Base-by-base conservation (phyloP, 192 early-diverging fungal genomes). In the Obelidium mucronatum region DNA sequence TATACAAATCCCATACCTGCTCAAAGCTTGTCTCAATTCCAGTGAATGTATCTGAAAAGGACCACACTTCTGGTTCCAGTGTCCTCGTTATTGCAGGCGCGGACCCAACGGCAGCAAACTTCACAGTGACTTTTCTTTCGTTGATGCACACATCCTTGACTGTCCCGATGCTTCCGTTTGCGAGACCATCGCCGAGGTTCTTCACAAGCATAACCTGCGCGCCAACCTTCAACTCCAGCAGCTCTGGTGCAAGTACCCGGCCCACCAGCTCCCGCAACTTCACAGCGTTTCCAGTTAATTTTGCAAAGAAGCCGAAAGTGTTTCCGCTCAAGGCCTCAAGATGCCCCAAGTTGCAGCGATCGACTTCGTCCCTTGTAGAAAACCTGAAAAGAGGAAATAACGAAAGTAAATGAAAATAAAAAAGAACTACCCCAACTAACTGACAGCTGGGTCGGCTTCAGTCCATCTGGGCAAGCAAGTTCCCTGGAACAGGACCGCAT, bases 201-300 rank as follows among this genome's bases (percentile, higher is more conserved):
- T 85, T 84, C 67, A 83, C 73, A 26, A 97, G 80, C 93, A 95
- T 95, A 1, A 97, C 96, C 74, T 96, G 95, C 4, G 94, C 92
- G 54, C 87, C 74, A 17, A 78, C 31, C 80, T 94, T 95, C 26
- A 97, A 76, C 54, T 86, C 82, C 13, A 97, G 81, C 22, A 74
- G 55, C 2, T 76, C 56, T 0, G 90, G 93, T 0, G 93, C 92
- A 30, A 84, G 74, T 70, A 88, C 88, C 1, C 74, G 67, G 36
- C 84, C 82, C 0, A 84, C 73, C n/a, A 69, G 30, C 65, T 65
- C 75, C 17, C n/a, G 35, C 6, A 52, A 8, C 24, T 26, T 11
- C 8, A 40, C 15, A n/a, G 22, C 17, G 30, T 17, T 19, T 52
- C 67, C 67, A 17, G 39, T 6, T 1, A 40, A 24, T 26, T 15